Base-by-base conservation (phyloP, 805 yeast species). In the Metschnikowia cerradonensis region DNA sequence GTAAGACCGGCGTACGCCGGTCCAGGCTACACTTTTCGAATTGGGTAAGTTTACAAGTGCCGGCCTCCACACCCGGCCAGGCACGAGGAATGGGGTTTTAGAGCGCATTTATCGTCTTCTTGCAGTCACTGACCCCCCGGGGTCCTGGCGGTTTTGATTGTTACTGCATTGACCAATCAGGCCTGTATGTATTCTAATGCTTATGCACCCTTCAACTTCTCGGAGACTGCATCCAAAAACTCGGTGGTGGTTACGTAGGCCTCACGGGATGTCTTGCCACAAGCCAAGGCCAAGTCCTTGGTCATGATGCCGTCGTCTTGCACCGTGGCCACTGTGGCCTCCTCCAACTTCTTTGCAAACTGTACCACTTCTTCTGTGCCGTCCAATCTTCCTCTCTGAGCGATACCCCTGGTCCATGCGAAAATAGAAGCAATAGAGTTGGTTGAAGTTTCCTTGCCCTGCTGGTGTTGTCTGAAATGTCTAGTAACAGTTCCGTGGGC, bases 401-500 rank as follows among this genome's bases (percentile, higher is more conserved):
- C 82, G 46, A 92, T 72, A 65, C 98, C 98, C 65, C 96, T 84
- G 35, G 96, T 79, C 98, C 98, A 92, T 31, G 98, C 98, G 66
- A 86, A 92, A 60, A 92, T 92, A 13, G 97, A 90, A 3, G 98
- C 98, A 70, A 92, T 92, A 15, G 97, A 91, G 75, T 92, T 92
- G 52, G 98, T 92, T 6, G 97, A 89, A 17, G 98, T 92, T 75
- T 91, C 97, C 70, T 90, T 88, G 59, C 98, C 98, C 72, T 87
- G 88, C 75, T 92, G 97, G 72, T 89, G 90, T 73, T 86, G 94
- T 77, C 97, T 87, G 76, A 80, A 92, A 71, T 92, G 98, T 76
- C 98, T 88, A 43, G 97, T 92, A 61, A 92, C 98, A 13, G 98
- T 92, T 51, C 98, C 98, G 69, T 92, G 98, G n/a, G 98, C 98